Evolutionary conservation across 768 basidiomycete species (phyloP).

Genomic region (Mycena rosella): DNA sequence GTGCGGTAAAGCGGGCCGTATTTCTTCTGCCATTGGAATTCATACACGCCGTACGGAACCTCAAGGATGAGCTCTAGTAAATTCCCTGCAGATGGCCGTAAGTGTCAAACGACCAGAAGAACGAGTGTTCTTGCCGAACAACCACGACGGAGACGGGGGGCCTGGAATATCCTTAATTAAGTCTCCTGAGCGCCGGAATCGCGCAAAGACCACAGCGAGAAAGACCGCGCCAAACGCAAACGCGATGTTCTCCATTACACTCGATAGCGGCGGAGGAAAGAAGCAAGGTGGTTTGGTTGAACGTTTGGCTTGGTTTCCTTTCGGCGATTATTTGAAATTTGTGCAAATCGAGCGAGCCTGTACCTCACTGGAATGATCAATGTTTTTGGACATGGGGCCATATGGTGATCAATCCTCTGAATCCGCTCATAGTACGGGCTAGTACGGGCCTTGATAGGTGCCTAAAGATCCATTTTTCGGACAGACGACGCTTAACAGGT

Average conservation of each 20-base stretch:
- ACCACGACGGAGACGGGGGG: conserved; percentile 28
- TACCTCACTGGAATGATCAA: too few species aligned
- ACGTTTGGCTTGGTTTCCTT: too few species aligned
- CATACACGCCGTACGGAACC: conserved; percentile 30
- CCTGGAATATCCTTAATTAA: conserved; percentile 31
- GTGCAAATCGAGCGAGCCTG: too few species aligned
- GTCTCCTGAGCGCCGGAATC: conserved; percentile 15
- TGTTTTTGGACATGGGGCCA: too few species aligned
- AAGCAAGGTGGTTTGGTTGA: too few species aligned
- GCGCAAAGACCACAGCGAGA: conserved; percentile 19
- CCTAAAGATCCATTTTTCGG: too few species aligned
- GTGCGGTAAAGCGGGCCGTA: conserved; percentile 31
- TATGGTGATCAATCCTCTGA: background rate
- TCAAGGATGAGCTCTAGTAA: conserved; percentile 29
- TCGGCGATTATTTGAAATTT: background rate
- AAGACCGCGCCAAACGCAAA: conserved; percentile 28
- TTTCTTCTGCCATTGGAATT: conserved; percentile 35
- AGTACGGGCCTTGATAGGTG: too few species aligned
- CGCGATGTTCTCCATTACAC: conserved; percentile 21
- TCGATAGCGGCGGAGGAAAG: too few species aligned
- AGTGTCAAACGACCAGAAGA: background rate
- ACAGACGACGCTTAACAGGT: too few species aligned
- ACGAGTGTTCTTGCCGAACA: conserved; percentile 23
- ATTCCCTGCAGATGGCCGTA: conserved; percentile 20
- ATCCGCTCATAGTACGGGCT: too few species aligned